phyloP scores from a whole-genome alignment of 2,329 filamentous ascomycete species.

The Phialophora chinensis region DNA sequence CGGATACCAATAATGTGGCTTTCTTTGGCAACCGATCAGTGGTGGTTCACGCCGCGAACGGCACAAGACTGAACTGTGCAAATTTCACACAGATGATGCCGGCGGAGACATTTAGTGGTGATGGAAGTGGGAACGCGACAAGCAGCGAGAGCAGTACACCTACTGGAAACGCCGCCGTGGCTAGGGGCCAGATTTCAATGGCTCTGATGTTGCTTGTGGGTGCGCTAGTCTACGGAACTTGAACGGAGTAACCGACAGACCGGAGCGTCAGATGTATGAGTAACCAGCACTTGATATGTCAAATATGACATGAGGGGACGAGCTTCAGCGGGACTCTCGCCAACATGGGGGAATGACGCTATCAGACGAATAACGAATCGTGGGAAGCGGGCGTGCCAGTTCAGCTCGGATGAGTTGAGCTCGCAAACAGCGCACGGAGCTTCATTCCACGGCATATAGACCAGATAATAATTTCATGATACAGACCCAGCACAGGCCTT shows the following conservation, averaged over 20 bases:
- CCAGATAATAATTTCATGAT: neutral
- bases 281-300: neutral
- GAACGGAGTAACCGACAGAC: neutral
- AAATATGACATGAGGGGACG: neutral
- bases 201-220: neutral
- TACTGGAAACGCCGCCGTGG: neutral
- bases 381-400: neutral
- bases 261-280: neutral
- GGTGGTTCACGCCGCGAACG: conserved; percentile 61
- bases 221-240: neutral
- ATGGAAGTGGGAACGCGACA: conserved; percentile 8
- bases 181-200: neutral
- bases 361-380: neutral
- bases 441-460: neutral
- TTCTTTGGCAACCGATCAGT: conserved; percentile 62
- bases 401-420: neutral
- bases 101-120: neutral
- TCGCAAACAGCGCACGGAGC: neutral
- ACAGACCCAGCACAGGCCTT: neutral
- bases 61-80: conserved; percentile 62
- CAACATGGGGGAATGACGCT: neutral
- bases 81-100: conserved; percentile 53
- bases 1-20: conserved; percentile 47
- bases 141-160: conserved; percentile 1
- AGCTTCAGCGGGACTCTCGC: neutral